phyloP scores from a whole-genome alignment of 129 eudicot genomes.

The Pseudognaphalium luteoalbum region DNA sequence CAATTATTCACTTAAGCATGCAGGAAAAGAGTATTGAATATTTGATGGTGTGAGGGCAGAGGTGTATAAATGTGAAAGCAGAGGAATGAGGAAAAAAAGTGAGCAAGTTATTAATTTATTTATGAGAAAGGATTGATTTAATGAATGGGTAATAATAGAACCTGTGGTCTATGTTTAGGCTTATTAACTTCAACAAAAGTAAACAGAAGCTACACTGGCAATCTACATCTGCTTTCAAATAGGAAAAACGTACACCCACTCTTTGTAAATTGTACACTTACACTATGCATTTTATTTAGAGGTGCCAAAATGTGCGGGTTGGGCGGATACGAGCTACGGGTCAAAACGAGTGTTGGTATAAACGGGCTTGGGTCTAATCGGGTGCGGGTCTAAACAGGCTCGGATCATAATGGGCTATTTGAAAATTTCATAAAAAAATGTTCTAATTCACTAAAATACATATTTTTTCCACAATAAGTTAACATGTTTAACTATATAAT shows the following conservation, averaged over 20 bases:
- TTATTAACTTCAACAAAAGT: slow-evolving; percentile 41
- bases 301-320: too few relatives aligned
- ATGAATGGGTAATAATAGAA: slow-evolving; percentile 36
- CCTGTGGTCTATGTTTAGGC: slow-evolving; percentile 31
- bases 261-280: background rate
- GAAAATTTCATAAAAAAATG: too few relatives aligned
- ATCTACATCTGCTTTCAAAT: slow-evolving; percentile 29
- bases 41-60: slow-evolving; percentile 13
- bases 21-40: slow-evolving; percentile 5
- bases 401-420: too few relatives aligned
- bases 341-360: too few relatives aligned
- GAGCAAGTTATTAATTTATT: background rate
- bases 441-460: too few relatives aligned
- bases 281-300: too few relatives aligned
- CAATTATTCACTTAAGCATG: background rate
- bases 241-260: slow-evolving; percentile 11
- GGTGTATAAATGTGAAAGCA: slow-evolving; percentile 17
- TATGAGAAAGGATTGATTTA: slow-evolving; percentile 5
- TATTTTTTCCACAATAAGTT: too few relatives aligned
- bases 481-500: too few relatives aligned
- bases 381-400: too few relatives aligned
- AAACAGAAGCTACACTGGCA: slow-evolving; percentile 20
- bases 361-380: too few relatives aligned
- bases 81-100: slow-evolving; percentile 26
- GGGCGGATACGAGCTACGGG: too few relatives aligned